Evolutionary conservation across 441 rosid genomes (phyloP), one percentile per base, ranked within the genome.

Genomic region (Pelargonium cotyledonis): DNA sequence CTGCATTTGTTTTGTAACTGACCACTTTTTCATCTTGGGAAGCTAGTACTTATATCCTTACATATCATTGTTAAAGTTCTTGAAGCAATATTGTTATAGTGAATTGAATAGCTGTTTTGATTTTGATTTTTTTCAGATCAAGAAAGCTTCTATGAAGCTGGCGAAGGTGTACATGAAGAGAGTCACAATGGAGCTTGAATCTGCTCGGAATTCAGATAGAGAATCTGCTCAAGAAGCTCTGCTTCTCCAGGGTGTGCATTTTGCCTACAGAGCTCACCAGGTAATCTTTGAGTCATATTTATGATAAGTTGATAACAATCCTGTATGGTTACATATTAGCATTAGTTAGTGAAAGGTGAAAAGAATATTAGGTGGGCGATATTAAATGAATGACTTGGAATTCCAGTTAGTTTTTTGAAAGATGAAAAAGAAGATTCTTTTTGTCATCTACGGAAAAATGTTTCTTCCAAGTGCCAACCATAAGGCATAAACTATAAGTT

Each of bases 251-350:
- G 96, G 96, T 51, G 85, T 88, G 78, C 85, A 87, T 65, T 93
- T 93, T 29, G 96, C 94, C 0, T 83, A 88, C 29, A 86, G 95
- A 73, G 88, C 91, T 73, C 88, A 89, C 80, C 97, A 90, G 97
- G 97, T 93, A 74, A 83, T 69, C 8, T 18, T 65, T 61, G 10
- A 60, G 21, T 16, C 35, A 1, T 49, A 15, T 14, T 35, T 40
- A 12, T 21, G 23, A 21, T 21, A 21, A 21, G 23, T 21, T 35
- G 14, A 51, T 41, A 18, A 49, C 9, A 0, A 1, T 38, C 35
- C 35, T 29, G 35, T 29, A 29, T 29, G 35, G 35, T 29, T 29
- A 29, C 35, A 29, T 63, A 0, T 64, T 6, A 44, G 35, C 4
- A 29, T 4, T 1, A 29, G 35, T 29, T 29, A 29, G 35, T 29